These are phyloP conservation scores for Neonectria hederae DNA, from an alignment of 2,329 filamentous ascomycete species.

Conservation along the genomic window DNA sequence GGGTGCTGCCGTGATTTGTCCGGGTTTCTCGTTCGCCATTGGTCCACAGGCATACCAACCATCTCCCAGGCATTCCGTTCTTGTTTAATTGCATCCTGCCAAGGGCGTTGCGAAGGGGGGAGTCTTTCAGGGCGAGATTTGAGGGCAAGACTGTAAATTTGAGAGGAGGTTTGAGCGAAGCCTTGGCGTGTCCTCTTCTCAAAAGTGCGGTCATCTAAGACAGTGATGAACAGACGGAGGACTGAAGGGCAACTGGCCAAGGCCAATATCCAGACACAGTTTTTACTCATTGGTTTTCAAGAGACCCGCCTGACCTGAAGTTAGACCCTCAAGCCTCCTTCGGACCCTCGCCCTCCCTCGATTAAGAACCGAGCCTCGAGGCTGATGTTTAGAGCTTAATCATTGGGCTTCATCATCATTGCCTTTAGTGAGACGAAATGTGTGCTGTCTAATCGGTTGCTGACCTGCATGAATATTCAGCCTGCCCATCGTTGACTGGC, in stretches of 20 bases:
- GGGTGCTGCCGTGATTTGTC: slow-evolving; percentile 5
- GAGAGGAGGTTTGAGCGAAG: background rate
- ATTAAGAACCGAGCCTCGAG: background rate
- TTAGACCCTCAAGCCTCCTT: background rate
- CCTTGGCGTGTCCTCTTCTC: background rate
- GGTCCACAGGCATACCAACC: background rate
- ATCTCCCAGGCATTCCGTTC: slow-evolving; percentile 6
- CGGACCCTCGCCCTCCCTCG: background rate
- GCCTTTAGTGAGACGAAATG: background rate
- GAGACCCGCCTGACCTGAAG: background rate
- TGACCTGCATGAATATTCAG: too few relatives aligned
- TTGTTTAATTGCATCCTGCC: background rate
- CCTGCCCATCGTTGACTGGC: background rate
- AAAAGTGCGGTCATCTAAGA: background rate
- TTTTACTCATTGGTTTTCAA: background rate
- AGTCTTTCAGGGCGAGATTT: background rate
- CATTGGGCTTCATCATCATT: background rate
- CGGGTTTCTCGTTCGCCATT: background rate
- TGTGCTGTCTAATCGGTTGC: background rate
- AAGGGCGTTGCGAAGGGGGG: background rate
- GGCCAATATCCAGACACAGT: background rate
- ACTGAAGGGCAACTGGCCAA: background rate
- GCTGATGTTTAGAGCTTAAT: background rate
- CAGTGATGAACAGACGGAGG: background rate
- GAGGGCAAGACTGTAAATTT: background rate